These are phyloP conservation scores for Dioscorea alata DNA, from an alignment of 106 monocot genomes.

Conservation along the genomic window DNA sequence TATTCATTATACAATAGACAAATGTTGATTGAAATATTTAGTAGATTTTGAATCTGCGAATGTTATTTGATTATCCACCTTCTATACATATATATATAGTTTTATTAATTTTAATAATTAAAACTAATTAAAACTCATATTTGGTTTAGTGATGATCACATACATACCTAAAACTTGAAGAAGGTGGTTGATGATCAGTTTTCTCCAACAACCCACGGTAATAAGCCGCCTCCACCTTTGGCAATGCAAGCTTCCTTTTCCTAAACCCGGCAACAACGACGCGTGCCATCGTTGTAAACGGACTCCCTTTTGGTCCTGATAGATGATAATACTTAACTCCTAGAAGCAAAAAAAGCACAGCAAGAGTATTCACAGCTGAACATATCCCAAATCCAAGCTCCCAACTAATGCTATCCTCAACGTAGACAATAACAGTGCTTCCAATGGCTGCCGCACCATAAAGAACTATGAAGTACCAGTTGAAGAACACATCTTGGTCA, in stretches of 20 bases:
- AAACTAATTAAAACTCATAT: too few species aligned
- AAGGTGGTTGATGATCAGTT: background rate
- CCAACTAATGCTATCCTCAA: conserved; percentile 64
- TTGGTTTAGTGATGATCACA: background rate
- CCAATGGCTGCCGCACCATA: conserved; percentile 28
- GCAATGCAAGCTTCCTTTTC: conserved; percentile 30
- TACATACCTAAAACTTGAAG: conserved; percentile 24
- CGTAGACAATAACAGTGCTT: conserved; percentile 51
- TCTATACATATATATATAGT: too few species aligned
- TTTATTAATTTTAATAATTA: too few species aligned
- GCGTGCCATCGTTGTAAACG: conserved; percentile 39
- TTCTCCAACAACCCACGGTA: conserved; percentile 11
- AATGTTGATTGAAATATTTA: too few species aligned
- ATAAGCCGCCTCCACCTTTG: conserved; percentile 3
- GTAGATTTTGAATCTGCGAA: too few species aligned
- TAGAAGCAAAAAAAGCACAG: conserved; percentile 19
- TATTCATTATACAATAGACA: too few species aligned
- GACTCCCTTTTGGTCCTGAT: conserved; percentile 39
- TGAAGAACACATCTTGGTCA: conserved; percentile 49
- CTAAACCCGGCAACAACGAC: conserved; percentile 38
- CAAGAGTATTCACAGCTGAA: conserved; percentile 3
- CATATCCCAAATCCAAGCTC: conserved; percentile 42
- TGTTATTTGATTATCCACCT: too few species aligned
- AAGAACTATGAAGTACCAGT: conserved; percentile 58
- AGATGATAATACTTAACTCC: conserved; percentile 30